Evolutionary conservation across 176 grass and related monocot genomes (phyloP), one percentile per base, ranked within the genome.

Genomic region (Hsuehochloa calcarea): DNA sequence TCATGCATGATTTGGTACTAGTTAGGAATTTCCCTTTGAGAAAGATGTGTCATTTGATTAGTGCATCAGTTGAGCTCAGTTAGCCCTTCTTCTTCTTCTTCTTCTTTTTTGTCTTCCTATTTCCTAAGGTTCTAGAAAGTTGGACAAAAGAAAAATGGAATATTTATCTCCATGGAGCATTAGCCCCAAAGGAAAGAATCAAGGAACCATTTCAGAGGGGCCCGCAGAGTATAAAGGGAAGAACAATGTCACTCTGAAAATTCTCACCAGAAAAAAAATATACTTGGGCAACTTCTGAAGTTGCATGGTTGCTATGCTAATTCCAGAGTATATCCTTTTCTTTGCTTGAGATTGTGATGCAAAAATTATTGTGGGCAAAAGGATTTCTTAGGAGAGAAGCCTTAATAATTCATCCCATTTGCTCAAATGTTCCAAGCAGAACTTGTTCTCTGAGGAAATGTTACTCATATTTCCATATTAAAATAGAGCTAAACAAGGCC

Each of bases 131-230:
- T 66, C 39, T 79, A 79, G 74, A 90, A 86, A 79, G 60, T 13
- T 50, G 41, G 13, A 41, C 50, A 58, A 14, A 68, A 41, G 16
- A 68, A 61, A 75, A 70, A 23, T 10, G 46, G 82, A 87, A 87
- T 87, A 61, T 90, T 79, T 79, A 86, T 90, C 66, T 78, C 47
- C 68, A 69, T 22, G 84, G 56, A 87, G 80, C 89, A 90, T 76
- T 90, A 90, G 80, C 59, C 84, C 68, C 68, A 84, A 90, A 90
- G 85, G 52, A 90, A 90, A 70, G 89, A 90, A 90, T 87, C 79
- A 86, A 68, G 39, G 80, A 87, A 90, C 74, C 84, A 79, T 79
- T 65, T 62, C 35, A 74, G 54, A 73, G 27, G 80, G 80, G 0
- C 31, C 80, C 75, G 3, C 40, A 1, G 45, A 38, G 89, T 80